Evolutionary conservation across 805 yeast species (phyloP).

Genomic region (Wickerhamiella galacta): DNA sequence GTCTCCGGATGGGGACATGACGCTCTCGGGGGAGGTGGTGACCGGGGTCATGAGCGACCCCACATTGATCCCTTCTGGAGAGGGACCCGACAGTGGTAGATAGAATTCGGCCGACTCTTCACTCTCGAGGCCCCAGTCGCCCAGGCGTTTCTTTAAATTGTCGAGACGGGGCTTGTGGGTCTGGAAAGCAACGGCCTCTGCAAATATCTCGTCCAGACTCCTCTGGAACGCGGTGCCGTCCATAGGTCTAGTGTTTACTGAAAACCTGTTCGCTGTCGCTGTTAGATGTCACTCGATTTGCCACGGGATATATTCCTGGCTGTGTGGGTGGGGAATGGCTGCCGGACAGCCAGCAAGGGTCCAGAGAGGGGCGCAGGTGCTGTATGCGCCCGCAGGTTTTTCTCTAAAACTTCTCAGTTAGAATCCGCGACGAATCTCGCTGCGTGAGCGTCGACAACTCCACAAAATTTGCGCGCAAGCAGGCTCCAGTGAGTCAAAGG

Average conservation of each 20-base stretch:
- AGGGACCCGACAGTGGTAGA: not conserved
- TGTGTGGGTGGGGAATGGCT: too few species aligned
- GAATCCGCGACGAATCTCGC: too few species aligned
- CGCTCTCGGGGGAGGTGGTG: slow-evolving; percentile 7
- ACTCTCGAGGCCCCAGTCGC: slow-evolving; percentile 4
- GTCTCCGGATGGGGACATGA: slow-evolving; percentile 2
- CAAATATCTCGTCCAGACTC: slow-evolving; percentile 2
- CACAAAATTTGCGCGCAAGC: too few species aligned
- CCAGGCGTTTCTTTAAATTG: slow-evolving; percentile 1
- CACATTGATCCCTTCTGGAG: not conserved
- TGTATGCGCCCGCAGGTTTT: too few species aligned
- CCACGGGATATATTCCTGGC: too few species aligned
- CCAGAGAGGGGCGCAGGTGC: too few species aligned
- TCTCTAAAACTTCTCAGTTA: too few species aligned
- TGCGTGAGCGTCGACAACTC: too few species aligned
- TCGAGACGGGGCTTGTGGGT: slow-evolving; percentile 3
- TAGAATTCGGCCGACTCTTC: slow-evolving; percentile 2
- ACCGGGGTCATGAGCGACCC: slow-evolving; percentile 5
- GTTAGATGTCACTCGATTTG: too few species aligned
- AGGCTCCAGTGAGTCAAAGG: too few species aligned
- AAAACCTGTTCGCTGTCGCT: too few species aligned
- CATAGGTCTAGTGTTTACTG: not conserved
- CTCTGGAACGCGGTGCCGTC: slow-evolving; percentile 3
- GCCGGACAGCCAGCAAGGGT: too few species aligned
- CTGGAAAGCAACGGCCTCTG: slow-evolving; percentile 2